Conservation (phyloP, 495 filamentous ascomycete genomes). For the Neurospora sp. region DNA sequence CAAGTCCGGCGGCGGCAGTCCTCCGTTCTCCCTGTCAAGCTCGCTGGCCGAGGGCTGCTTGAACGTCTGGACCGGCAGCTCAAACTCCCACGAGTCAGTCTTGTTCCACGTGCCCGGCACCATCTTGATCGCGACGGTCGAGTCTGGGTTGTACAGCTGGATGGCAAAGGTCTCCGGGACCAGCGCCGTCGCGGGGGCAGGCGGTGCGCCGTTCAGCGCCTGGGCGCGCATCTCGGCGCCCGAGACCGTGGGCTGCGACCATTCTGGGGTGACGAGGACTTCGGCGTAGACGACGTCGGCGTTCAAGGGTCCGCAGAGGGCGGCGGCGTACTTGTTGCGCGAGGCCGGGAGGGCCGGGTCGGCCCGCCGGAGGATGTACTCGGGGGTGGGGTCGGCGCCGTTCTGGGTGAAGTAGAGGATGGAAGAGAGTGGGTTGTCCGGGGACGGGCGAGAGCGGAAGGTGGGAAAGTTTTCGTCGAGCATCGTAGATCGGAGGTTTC, state of each 20-base stretch:
- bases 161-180: conserved; percentile 70
- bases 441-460: conserved; percentile 29
- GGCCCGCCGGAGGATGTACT: conserved; percentile 66
- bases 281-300: conserved; percentile 78
- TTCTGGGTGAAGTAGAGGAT: conserved; percentile 66
- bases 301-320: conserved; percentile 73
- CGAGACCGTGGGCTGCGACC: conserved; percentile 70
- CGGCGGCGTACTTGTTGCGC: conserved; percentile 76
- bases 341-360: conserved; percentile 58
- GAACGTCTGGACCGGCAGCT: conserved; percentile 81
- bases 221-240: conserved; percentile 69
- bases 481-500: conserved; percentile 40
- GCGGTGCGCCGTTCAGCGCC: conserved; percentile 42
- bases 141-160: conserved; percentile 91
- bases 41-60: conserved; percentile 62
- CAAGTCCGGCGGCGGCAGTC: conserved; percentile 50
- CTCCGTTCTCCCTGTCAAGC: conserved; percentile 66
- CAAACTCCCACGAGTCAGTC: conserved; percentile 78
- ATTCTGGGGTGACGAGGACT: conserved; percentile 73
- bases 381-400: conserved; percentile 66
- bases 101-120: conserved; percentile 67
- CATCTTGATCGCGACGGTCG: conserved; percentile 60
- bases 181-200: conserved; percentile 63
- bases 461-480: conserved; percentile 90
- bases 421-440: conserved; percentile 37